Percentiles rank a stretch among this genome's conserved stretches.
These are phyloP conservation scores for Leucaena leucocephala DNA, from an alignment of 306 rosid genomes.

Conservation along the genomic window DNA sequence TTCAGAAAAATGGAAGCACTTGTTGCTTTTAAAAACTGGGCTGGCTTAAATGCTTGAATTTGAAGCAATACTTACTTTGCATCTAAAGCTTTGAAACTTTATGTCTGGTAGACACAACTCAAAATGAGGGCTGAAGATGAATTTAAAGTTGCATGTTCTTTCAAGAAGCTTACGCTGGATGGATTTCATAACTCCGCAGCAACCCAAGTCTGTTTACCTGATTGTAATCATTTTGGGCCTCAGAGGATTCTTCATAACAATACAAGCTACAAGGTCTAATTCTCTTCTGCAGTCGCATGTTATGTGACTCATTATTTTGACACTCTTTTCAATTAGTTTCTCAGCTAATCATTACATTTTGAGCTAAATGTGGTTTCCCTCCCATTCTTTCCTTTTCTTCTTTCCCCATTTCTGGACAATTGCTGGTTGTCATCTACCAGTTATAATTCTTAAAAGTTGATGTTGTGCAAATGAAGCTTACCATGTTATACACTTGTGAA, in stretches of 20 bases:
- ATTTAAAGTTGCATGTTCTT: slow-evolving; percentile 27
- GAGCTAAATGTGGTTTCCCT: background rate
- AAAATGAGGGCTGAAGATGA: slow-evolving; percentile 28
- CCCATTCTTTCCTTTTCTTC: background rate
- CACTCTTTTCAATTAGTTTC: slow-evolving; percentile 3
- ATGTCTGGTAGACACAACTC: slow-evolving; percentile 25
- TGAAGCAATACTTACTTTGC: slow-evolving; percentile 19
- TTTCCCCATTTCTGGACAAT: slow-evolving; percentile 1
- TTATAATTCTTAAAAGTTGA: background rate
- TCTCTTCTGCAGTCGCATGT: slow-evolving; percentile 2
- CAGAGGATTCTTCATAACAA: slow-evolving; percentile 4
- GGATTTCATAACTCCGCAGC: too few relatives aligned
- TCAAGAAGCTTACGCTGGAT: slow-evolving; percentile 5
- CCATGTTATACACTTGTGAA: background rate
- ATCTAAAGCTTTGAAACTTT: slow-evolving; percentile 22
- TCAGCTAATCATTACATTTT: slow-evolving; percentile 16
- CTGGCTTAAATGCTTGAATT: slow-evolving; percentile 74
- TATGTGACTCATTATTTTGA: slow-evolving; percentile 30
- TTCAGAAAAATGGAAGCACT: slow-evolving; percentile 83
- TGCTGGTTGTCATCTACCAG: slow-evolving; percentile 5
- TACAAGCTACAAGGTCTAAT: slow-evolving; percentile 3
- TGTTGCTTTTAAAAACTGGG: slow-evolving; percentile 96
- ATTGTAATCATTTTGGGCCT: slow-evolving; percentile 16
- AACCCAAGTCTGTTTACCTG: slow-evolving; percentile 15
- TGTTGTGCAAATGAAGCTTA: background rate